Percentiles rank a stretch among this genome's conserved stretches.
Evolutionary conservation across 192 early-diverging fungal genomes (phyloP).

Genomic region (Borealophlyctis nickersoniae): DNA sequence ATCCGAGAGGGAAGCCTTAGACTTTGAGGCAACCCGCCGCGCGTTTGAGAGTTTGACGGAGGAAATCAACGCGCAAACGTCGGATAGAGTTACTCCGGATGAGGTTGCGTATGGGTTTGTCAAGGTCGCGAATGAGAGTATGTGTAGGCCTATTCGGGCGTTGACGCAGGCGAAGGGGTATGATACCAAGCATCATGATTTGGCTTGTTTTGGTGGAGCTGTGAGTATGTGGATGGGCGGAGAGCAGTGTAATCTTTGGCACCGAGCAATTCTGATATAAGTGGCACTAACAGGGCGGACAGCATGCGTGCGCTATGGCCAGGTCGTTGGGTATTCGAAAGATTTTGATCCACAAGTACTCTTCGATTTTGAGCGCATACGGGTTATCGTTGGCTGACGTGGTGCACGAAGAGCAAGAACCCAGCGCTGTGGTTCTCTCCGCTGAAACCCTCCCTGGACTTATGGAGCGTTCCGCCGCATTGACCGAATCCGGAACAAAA

Average conservation of each 20-base stretch:
- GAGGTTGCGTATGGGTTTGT: slow-evolving; percentile 93
- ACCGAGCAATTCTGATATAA: not conserved
- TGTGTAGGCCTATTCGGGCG: slow-evolving; percentile 92
- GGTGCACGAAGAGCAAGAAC: slow-evolving; percentile 88
- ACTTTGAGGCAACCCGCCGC: slow-evolving; percentile 54
- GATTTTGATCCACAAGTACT: slow-evolving; percentile 85
- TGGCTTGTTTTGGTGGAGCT: slow-evolving; percentile 94
- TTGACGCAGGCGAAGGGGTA: slow-evolving; percentile 92
- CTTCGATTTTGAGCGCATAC: slow-evolving; percentile 91
- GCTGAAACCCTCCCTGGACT: slow-evolving; percentile 38
- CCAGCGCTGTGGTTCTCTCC: slow-evolving; percentile 28
- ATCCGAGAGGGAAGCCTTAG: slow-evolving; percentile 76
- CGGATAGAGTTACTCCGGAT: slow-evolving; percentile 65
- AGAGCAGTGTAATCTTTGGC: not conserved
- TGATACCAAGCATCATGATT: slow-evolving; percentile 74
- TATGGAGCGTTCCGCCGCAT: slow-evolving; percentile 45
- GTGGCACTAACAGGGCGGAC: slow-evolving; percentile 58
- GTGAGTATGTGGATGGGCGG: slow-evolving; percentile 8
- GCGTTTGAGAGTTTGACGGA: slow-evolving; percentile 66
- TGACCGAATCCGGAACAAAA: slow-evolving; percentile 43
- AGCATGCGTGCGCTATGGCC: slow-evolving; percentile 95
- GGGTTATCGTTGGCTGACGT: slow-evolving; percentile 87
- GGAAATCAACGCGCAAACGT: slow-evolving; percentile 56
- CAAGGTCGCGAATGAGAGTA: slow-evolving; percentile 93
- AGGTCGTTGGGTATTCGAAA: slow-evolving; percentile 75